Evolutionary conservation across 2,329 filamentous ascomycete species (phyloP).

Genomic region (Emericellopsis atlantica): DNA sequence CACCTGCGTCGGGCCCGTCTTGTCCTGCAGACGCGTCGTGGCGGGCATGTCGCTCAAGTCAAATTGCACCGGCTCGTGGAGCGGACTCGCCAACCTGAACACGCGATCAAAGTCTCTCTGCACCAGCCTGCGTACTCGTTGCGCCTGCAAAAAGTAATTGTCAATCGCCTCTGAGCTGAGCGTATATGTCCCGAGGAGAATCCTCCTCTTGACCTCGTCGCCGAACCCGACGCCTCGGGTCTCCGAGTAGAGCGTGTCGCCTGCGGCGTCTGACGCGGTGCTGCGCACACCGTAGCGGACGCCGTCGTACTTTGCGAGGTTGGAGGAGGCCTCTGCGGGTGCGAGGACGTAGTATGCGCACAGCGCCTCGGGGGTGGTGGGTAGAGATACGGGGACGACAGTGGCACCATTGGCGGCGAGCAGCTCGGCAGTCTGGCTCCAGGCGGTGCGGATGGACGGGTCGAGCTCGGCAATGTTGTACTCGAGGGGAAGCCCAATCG

Average conservation of each 20-base stretch:
- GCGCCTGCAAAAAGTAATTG: slow-evolving; percentile 94
- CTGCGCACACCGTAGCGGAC: slow-evolving; percentile 70
- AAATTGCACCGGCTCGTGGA: slow-evolving; percentile 41
- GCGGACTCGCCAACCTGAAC: slow-evolving; percentile 58
- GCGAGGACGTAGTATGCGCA: slow-evolving; percentile 94
- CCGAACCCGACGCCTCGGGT: slow-evolving; percentile 70
- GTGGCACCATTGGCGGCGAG: slow-evolving; percentile 56
- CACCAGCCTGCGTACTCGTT: slow-evolving; percentile 73
- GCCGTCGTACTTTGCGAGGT: slow-evolving; percentile 93
- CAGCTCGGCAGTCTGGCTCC: slow-evolving; percentile 46
- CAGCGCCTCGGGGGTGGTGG: slow-evolving; percentile 72
- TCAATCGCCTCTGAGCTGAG: slow-evolving; percentile 83
- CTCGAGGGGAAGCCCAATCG: slow-evolving; percentile 52
- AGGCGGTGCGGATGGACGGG: slow-evolving; percentile 54
- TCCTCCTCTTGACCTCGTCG: slow-evolving; percentile 71
- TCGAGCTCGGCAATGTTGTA: slow-evolving; percentile 83
- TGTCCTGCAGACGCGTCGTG: slow-evolving; percentile 35
- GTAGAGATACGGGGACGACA: slow-evolving; percentile 67
- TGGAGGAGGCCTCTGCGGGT: slow-evolving; percentile 88
- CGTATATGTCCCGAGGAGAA: slow-evolving; percentile 81
- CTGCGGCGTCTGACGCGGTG: slow-evolving; percentile 36
- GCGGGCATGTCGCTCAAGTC: slow-evolving; percentile 50
- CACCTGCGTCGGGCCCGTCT: slow-evolving; percentile 50
- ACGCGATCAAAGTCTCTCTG: slow-evolving; percentile 75
- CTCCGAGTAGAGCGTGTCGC: slow-evolving; percentile 59